These are phyloP conservation scores for Picocystis sp. DNA, from an alignment of 163 green algal genomes.

Conservation along the genomic window DNA sequence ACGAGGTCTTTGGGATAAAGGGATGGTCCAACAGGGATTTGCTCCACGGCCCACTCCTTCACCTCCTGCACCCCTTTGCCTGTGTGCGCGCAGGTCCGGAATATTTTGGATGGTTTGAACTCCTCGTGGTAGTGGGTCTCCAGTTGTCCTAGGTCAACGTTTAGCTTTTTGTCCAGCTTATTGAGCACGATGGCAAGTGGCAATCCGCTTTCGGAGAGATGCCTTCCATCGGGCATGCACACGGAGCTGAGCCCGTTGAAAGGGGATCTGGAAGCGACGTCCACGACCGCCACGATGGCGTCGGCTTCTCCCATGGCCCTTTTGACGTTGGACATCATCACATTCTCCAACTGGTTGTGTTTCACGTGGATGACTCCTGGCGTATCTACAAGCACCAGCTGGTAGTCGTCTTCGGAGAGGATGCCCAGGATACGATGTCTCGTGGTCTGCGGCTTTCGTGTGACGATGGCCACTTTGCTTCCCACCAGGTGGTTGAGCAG, in stretches of 20 bases:
- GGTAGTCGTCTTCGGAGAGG: slow-evolving; percentile 34
- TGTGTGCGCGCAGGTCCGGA: slow-evolving; percentile 28
- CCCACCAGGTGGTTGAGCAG: slow-evolving; percentile 84
- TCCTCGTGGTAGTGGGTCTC: slow-evolving; percentile 10
- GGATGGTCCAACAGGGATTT: slow-evolving; percentile 37
- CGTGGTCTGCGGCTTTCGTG: slow-evolving; percentile 86
- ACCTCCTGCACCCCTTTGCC: slow-evolving; percentile 25
- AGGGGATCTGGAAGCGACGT: slow-evolving; percentile 23
- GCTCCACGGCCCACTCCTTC: slow-evolving; percentile 38
- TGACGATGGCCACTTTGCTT: slow-evolving; percentile 87
- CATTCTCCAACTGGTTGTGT: slow-evolving; percentile 65
- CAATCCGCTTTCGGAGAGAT: no score
- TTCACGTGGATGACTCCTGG: slow-evolving; percentile 64
- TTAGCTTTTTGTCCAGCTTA: slow-evolving; percentile 51
- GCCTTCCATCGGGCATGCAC: background rate
- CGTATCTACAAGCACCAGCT: slow-evolving; percentile 81
- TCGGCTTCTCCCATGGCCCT: slow-evolving; percentile 49
- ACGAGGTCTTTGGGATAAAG: slow-evolving; percentile 24
- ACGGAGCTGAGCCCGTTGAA: slow-evolving; percentile 1
- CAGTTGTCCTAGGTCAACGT: slow-evolving; percentile 25
- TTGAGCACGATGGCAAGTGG: slow-evolving; percentile 22
- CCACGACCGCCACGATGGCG: slow-evolving; percentile 68
- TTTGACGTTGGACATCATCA: slow-evolving; percentile 78
- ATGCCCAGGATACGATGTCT: slow-evolving; percentile 81
- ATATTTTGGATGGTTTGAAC: slow-evolving; percentile 23